A percentile compares a stretch with the other conserved stretches of the same genome.
Evolutionary conservation across 2,329 filamentous ascomycete species (phyloP).

Genomic region (Penicillium sp.): DNA sequence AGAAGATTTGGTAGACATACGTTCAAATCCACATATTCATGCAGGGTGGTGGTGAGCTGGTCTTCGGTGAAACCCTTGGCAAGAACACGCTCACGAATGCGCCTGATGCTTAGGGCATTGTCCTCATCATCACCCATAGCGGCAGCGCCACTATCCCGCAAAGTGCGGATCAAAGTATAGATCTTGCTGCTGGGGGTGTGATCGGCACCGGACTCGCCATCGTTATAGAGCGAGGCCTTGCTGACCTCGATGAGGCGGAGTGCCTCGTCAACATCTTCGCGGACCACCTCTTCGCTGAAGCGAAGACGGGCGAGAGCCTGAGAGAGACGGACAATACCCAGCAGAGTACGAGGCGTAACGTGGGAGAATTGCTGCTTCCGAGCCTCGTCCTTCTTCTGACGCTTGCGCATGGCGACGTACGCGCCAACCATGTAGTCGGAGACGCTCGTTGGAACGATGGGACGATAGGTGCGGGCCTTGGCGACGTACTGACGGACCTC

Average conservation of each 20-base stretch:
- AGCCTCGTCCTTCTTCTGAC: conserved; percentile 88
- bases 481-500: conserved; percentile 97
- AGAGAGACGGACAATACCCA: conserved; percentile 88
- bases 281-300: conserved; percentile 80
- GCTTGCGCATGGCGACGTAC: conserved; percentile 90
- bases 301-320: conserved; percentile 91
- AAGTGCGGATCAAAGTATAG: conserved; percentile 87
- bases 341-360: conserved; percentile 88
- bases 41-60: conserved; percentile 81
- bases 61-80: conserved; percentile 97
- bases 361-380: conserved; percentile 91
- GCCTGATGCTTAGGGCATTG: conserved; percentile 80
- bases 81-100: conserved; percentile 86
- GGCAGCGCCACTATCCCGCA: conserved; percentile 81
- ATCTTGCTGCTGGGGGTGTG: conserved; percentile 86
- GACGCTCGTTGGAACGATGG: conserved; percentile 78
- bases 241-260: conserved; percentile 87
- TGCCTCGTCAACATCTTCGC: conserved; percentile 94
- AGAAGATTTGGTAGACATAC: conserved; percentile 62
- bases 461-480: conserved; percentile 84
- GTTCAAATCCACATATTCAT: conserved; percentile 85
- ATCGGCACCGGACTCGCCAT: conserved; percentile 64
- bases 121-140: conserved; percentile 73
- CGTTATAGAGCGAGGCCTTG: conserved; percentile 84
- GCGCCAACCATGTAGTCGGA: conserved; percentile 97